These are phyloP conservation scores for Amphirosellinia nigrospora DNA, from an alignment of 495 filamentous ascomycete genomes.

Conservation along the genomic window DNA sequence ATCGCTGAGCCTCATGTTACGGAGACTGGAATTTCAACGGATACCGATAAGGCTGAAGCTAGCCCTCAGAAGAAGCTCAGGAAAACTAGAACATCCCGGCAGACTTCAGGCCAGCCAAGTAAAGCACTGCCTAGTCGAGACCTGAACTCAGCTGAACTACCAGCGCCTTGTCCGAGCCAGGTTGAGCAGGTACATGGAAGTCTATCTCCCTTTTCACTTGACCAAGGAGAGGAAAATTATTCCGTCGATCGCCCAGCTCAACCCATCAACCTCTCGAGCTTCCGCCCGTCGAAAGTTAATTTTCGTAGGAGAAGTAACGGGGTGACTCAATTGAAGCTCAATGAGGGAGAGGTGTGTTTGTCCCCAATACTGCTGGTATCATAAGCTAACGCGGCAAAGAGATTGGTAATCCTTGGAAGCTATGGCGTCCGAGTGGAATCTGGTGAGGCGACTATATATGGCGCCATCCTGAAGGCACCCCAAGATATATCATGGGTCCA, in stretches of 20 bases:
- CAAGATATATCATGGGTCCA: constrained; percentile 65
- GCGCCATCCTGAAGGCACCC: constrained; percentile 65
- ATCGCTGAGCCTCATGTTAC: not conserved
- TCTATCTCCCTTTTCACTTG: constrained; percentile 26
- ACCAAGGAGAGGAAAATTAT: constrained; percentile 23
- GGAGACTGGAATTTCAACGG: not conserved
- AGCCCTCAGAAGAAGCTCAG: constrained; percentile 20
- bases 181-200: constrained; percentile 21
- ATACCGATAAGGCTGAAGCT: not conserved
- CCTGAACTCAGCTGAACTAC: not conserved
- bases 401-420: constrained; percentile 70
- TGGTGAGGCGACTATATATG: constrained; percentile 67
- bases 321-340: constrained; percentile 41
- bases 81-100: constrained; percentile 1
- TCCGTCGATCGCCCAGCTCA: not conserved
- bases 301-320: constrained; percentile 46
- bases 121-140: not conserved
- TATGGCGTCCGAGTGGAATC: constrained; percentile 72
- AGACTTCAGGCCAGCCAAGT: not conserved
- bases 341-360: constrained; percentile 54
- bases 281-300: constrained; percentile 52
- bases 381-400: constrained; percentile 49
- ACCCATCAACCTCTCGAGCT: constrained; percentile 48
- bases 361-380: not conserved
- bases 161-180: not conserved